A percentile compares a stretch with the other conserved stretches of the same genome.
Conservation (phyloP, 2,329 filamentous ascomycete genomes). For the Fusarium nanum region DNA sequence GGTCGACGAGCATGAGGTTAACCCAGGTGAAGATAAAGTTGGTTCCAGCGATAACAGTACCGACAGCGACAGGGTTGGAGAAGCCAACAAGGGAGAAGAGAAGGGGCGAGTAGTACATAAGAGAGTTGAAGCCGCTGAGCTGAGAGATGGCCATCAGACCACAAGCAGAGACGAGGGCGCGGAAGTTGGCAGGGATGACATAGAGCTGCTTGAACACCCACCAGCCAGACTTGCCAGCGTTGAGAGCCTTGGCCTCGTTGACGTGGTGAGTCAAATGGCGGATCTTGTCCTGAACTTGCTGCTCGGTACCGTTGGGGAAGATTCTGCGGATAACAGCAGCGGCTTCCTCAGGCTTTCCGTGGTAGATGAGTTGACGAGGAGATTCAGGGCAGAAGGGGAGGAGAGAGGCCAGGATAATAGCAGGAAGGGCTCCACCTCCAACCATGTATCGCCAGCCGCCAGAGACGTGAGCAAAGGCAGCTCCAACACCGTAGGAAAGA, state of each 20-base stretch:
- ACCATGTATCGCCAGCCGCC: constrained; percentile 65
- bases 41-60: constrained; percentile 57
- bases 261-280: constrained; percentile 53
- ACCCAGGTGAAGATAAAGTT: constrained; percentile 63
- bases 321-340: constrained; percentile 53
- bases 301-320: constrained; percentile 55
- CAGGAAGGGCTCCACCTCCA: constrained; percentile 59
- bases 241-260: constrained; percentile 54
- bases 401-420: constrained; percentile 56
- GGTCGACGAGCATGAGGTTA: constrained; percentile 60
- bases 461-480: constrained; percentile 53
- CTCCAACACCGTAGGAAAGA: constrained; percentile 56
- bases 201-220: constrained; percentile 60
- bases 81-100: constrained; percentile 64
- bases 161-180: constrained; percentile 59
- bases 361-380: constrained; percentile 59
- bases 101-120: constrained; percentile 63
- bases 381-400: constrained; percentile 62
- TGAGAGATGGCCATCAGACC: constrained; percentile 65
- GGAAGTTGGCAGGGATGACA: constrained; percentile 56
- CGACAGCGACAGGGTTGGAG: constrained; percentile 60
- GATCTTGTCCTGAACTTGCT: constrained; percentile 59
- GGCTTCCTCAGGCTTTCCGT: constrained; percentile 55
- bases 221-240: constrained; percentile 55
- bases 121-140: constrained; percentile 64